Conservation (phyloP, 2,329 filamentous ascomycete genomes). For the Verticillium isaacii region DNA sequence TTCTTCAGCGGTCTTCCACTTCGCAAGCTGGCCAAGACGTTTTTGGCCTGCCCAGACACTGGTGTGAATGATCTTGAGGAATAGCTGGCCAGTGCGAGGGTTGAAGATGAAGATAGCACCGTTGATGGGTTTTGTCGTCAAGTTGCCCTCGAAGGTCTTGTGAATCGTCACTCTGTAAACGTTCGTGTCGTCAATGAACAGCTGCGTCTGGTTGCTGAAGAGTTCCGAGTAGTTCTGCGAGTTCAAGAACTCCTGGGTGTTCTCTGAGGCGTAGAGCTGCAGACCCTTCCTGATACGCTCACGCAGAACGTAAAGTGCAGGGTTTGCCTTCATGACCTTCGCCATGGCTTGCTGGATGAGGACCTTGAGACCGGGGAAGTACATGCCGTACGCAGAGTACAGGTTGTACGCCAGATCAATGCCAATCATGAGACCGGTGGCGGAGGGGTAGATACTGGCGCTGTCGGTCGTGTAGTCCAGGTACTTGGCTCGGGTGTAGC, state of each 20-base stretch:
- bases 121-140: slow-evolving; percentile 99
- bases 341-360: slow-evolving; percentile 97
- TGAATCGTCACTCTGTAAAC: slow-evolving; percentile 99
- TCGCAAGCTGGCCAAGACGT: slow-evolving; percentile 94
- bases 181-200: slow-evolving; percentile 99
- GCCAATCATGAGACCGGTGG: slow-evolving; percentile 94
- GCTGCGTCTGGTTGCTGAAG: slow-evolving; percentile 97
- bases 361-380: slow-evolving; percentile 95
- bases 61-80: slow-evolving; percentile 99
- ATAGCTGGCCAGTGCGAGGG: slow-evolving; percentile 93
- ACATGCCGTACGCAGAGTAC: slow-evolving; percentile 96
- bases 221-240: slow-evolving; percentile 99
- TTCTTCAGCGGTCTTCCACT: slow-evolving; percentile 99
- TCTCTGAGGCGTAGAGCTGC: slow-evolving; percentile 96
- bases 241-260: slow-evolving; percentile 98
- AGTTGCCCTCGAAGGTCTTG: slow-evolving; percentile 98
- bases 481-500: slow-evolving; percentile 96
- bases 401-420: slow-evolving; percentile 98
- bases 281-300: slow-evolving; percentile 98
- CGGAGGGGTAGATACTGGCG: slow-evolving; percentile 97
- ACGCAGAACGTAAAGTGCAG: slow-evolving; percentile 88
- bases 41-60: slow-evolving; percentile 99
- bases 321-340: slow-evolving; percentile 99
- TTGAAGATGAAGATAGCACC: slow-evolving; percentile 99
- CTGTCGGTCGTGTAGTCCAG: slow-evolving; percentile 98